Evolutionary conservation across 2,329 filamentous ascomycete species (phyloP), one percentile per base, ranked within the genome.

Genomic region (Colletotrichum limetticola): DNA sequence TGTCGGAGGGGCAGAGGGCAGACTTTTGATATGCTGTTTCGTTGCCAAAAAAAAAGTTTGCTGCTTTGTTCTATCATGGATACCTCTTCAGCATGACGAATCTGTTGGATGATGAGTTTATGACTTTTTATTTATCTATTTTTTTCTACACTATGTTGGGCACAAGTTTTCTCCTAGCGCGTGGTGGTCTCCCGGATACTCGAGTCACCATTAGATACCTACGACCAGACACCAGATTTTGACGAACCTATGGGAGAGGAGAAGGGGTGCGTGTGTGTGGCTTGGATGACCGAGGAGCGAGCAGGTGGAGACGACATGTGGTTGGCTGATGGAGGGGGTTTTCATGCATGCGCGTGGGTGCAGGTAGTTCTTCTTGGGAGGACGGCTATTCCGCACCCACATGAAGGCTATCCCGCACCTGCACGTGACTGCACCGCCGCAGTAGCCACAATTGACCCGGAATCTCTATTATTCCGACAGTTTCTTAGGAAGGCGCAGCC

Each of bases 61-160:
- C 59, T 75, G 66, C 72, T 75, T 66, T 74, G 63, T 66, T 74
- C 70, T 66, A 71, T 74, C 61, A 72, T 74, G 73, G 70, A 74
- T 74, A 74, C 73, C 73, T 74, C 73, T 73, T 73, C 69, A 73
- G 73, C 71, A 74, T 66, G 58, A 63, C 71, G 73, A 57, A 73
- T 66, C 70, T 74, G 73, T 74, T 74, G 65, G 58, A 69, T 74
- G 66, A 74, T 32, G 73, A 74, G 66, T 65, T 49, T 73, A 74
- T 61, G 72, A 74, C 64, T 53, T 49, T 67, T 35, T 60, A 24
- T 52, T 62, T n/a, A 30, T 22, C n/a, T 19, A 35, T 56, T 42
- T 62, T 53, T 49, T 26, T 64, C 42, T 64, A 59, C 35, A 56
- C n/a, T 63, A 53, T 63, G 61, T 58, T 59, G 30, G 70, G 59